Evolutionary conservation across 148 eudicot species (phyloP).

Genomic region (Cornus florida): DNA sequence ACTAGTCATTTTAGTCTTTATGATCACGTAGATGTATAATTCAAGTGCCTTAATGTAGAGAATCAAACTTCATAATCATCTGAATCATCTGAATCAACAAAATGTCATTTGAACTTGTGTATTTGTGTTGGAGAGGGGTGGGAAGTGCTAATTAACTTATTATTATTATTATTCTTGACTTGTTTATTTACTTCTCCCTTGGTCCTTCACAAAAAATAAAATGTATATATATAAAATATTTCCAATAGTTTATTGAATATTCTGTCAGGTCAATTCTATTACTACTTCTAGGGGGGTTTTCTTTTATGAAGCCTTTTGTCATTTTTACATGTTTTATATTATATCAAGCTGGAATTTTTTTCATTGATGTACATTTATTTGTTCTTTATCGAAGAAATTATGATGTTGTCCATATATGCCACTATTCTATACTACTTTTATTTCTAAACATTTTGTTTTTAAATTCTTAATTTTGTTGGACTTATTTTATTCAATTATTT

Average conservation of each 20-base stretch:
- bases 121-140: too few species aligned
- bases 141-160: too few species aligned
- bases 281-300: not conserved
- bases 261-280: not conserved
- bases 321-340: too few species aligned
- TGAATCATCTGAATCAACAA: too few species aligned
- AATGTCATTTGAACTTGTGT: too few species aligned
- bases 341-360: not conserved
- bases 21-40: not conserved
- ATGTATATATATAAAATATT: too few species aligned
- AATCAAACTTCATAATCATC: too few species aligned
- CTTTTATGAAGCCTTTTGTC: not conserved
- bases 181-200: too few species aligned
- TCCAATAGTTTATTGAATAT: not conserved
- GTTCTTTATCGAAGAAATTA: not conserved
- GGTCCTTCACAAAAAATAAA: too few species aligned
- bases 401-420: not conserved
- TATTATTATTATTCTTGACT: too few species aligned
- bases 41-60: not conserved
- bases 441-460: conserved; percentile 8
- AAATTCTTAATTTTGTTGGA: not conserved
- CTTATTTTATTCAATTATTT: conserved; percentile 4
- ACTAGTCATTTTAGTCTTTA: not conserved
- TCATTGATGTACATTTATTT: not conserved
- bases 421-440: conserved; percentile 3